These are phyloP conservation scores for Aschersonia sp. DNA, from an alignment of 2,329 filamentous ascomycete species.

Conservation along the genomic window DNA sequence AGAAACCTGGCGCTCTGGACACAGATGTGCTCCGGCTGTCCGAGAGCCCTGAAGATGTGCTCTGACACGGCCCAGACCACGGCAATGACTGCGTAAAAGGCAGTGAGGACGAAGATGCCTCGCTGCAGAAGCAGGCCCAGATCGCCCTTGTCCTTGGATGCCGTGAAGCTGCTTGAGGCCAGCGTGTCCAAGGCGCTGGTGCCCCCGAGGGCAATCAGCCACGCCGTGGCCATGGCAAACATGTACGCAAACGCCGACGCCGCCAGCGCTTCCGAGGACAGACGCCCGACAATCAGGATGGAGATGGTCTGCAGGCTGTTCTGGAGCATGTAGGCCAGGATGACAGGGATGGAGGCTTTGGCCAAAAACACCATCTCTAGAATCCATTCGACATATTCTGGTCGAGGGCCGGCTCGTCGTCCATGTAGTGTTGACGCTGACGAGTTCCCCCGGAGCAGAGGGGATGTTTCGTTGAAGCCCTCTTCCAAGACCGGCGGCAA, in stretches of 20 bases:
- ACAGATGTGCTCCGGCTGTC: conserved; percentile 67
- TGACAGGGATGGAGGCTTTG: conserved; percentile 53
- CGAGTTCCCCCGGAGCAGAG: not conserved
- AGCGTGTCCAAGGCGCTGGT: conserved; percentile 78
- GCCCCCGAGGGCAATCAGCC: conserved; percentile 74
- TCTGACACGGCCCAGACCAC: conserved; percentile 64
- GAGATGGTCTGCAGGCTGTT: conserved; percentile 75
- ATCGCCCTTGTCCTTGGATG: conserved; percentile 62
- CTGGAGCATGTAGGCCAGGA: conserved; percentile 72
- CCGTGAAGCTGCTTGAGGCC: conserved; percentile 70
- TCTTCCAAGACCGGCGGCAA: not conserved
- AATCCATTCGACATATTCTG: conserved; percentile 8
- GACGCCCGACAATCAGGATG: conserved; percentile 64
- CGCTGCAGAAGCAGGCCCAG: conserved; percentile 68
- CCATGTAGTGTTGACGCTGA: too few relatives aligned
- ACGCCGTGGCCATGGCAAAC: conserved; percentile 83
- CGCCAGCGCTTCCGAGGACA: conserved; percentile 66
- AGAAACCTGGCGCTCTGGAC: conserved; percentile 49
- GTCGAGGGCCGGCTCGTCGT: conserved; percentile 1
- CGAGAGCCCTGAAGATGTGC: conserved; percentile 56
- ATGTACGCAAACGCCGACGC: conserved; percentile 82
- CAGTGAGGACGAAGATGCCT: conserved; percentile 54
- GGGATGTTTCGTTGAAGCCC: not conserved
- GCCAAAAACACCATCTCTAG: conserved; percentile 32
- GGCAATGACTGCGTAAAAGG: conserved; percentile 60